Conservation (phyloP, 2,329 filamentous ascomycete genomes). For the Fusarium chlamydosporum region DNA sequence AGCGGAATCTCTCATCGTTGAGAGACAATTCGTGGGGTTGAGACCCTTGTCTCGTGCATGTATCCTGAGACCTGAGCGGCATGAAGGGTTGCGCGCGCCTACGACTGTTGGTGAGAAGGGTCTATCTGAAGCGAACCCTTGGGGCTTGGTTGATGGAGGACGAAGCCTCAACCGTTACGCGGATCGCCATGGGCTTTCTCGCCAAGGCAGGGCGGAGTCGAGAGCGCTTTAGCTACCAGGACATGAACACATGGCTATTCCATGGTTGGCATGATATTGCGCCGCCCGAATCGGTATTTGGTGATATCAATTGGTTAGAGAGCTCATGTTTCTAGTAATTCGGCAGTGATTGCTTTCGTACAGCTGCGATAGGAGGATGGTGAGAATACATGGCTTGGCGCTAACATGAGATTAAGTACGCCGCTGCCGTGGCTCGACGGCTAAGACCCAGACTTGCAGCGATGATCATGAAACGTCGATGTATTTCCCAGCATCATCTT, state of each 20-base stretch:
- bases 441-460: constrained; percentile 13
- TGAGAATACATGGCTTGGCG: constrained; percentile 14
- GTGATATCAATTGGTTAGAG: constrained; percentile 22
- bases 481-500: constrained; percentile 8
- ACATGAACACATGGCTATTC: constrained; percentile 20
- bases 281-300: constrained; percentile 11
- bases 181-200: constrained; percentile 12
- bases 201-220: constrained; percentile 35
- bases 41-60: constrained; percentile 18
- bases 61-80: constrained; percentile 30
- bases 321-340: constrained; percentile 18
- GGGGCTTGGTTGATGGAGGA: constrained; percentile 11
- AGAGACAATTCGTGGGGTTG: constrained; percentile 33
- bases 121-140: constrained; percentile 36
- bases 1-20: constrained; percentile 16
- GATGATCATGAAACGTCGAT: constrained; percentile 25
- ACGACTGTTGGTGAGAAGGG: constrained; percentile 17
- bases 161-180: constrained; percentile 32
- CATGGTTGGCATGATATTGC: constrained; percentile 20
- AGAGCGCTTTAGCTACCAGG: constrained; percentile 1
- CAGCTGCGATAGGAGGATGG: constrained; percentile 15
- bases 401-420: constrained; percentile 25
- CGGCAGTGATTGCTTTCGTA: constrained; percentile 20
- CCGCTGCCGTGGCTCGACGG: constrained; percentile 29
- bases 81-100: constrained; percentile 33